Base-by-base conservation (phyloP, 2,329 filamentous ascomycete species). In the Trichophyton equinum region DNA sequence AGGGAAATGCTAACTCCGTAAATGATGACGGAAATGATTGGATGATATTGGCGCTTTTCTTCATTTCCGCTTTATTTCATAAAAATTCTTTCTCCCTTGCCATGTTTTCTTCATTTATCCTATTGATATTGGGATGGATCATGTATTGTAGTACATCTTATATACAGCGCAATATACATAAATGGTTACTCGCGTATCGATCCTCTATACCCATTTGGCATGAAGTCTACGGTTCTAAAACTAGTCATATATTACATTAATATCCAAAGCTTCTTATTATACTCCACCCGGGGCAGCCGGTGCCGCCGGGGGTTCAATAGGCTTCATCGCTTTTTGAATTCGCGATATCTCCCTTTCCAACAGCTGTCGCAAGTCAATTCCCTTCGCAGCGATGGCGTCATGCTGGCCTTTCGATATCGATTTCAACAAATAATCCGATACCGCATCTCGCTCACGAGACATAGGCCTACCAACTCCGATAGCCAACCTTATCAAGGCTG, bases 391-490 rank as follows among this genome's bases (percentile, higher is more conserved):
- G 49, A 89, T 72, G 13, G 76, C 71, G 20, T 71, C 69, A 68
- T 77, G 76, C 68, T 88, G 80, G 9, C 71, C 67, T 6, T 67
- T 64, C 8, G 78, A 80, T 78, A 94, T 85, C 67, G 83, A 83
- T 61, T 79, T 79, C 66, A 97, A 75, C 49, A 97, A 91, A 76
- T 92, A 95, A 25, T 82, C 77, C 49, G 85, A 82, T 8, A 97
- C 91, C 1, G 82, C 82, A 44, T 77, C 75, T 22, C 79, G 77
- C 57, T 89, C 85, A 64, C 91, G 80, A 64, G 81, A 85, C 53
- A 76, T 77, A 0, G 92, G 92, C 53, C 94, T 78, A n/a, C 89
- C 91, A 75, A 97, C 96, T 0, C 94, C 94, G 11, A 97, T 77
- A 0, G 88, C 86, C 58, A 97, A 82, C 62, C 88, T 79, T 68